A percentile compares a stretch with the other conserved stretches of the same genome.
These are phyloP conservation scores for Ogataea polymorpha DNA, from an alignment of 805 yeast genomes.

Conservation along the genomic window DNA sequence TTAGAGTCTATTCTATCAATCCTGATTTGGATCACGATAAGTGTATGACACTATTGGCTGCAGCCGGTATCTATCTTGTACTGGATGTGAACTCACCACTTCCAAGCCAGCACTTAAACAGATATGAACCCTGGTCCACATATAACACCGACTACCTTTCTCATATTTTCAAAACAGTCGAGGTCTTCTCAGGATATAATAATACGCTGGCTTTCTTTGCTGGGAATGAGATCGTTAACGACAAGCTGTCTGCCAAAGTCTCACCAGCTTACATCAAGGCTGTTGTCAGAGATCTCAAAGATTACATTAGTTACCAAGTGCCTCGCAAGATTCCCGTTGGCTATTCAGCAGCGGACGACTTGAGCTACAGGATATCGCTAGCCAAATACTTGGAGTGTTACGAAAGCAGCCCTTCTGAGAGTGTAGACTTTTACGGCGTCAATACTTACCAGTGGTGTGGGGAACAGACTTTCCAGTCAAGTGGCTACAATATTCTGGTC, in stretches of 20 bases:
- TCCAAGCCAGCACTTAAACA: conserved; percentile 70
- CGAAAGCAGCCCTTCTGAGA: conserved; percentile 45
- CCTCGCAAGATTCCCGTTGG: conserved; percentile 82
- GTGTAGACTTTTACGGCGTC: conserved; percentile 79
- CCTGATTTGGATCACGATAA: conserved; percentile 79
- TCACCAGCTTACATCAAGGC: conserved; percentile 81
- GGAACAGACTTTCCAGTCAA: conserved; percentile 71
- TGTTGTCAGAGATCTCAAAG: conserved; percentile 76
- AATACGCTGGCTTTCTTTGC: conserved; percentile 90
- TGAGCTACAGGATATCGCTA: conserved; percentile 68
- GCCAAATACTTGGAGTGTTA: conserved; percentile 80
- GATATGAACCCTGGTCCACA: conserved; percentile 92
- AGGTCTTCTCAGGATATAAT: conserved; percentile 78
- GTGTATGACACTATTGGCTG: conserved; percentile 88
- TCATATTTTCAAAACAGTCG: conserved; percentile 75
- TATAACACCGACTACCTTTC: conserved; percentile 68
- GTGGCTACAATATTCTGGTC: conserved; percentile 72
- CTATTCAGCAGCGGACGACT: conserved; percentile 94
- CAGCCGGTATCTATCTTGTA: conserved; percentile 88
- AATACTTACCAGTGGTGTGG: conserved; percentile 89
- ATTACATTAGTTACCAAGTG: conserved; percentile 55
- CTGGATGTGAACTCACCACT: conserved; percentile 90
- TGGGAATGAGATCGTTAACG: conserved; percentile 89
- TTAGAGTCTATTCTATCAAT: conserved; percentile 84
- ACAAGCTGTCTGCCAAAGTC: conserved; percentile 58